Evolutionary conservation across 768 basidiomycete species (phyloP).

Genomic region (Boletus eberwhitei): DNA sequence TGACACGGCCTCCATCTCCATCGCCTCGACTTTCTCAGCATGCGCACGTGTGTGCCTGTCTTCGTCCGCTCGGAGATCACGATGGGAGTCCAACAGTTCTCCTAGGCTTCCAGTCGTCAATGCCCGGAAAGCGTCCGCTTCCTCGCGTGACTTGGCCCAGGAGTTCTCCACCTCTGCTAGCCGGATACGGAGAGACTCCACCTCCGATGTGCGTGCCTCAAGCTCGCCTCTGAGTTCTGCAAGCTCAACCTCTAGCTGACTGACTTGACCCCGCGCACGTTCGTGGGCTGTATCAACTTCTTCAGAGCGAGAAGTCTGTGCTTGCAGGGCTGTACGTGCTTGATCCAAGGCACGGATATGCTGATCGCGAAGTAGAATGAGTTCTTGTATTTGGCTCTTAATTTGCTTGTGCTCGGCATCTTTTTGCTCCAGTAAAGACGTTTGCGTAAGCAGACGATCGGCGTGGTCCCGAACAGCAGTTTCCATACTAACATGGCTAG

Average conservation of each 20-base stretch:
- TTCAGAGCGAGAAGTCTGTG: constrained; percentile 70
- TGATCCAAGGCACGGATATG: constrained; percentile 88
- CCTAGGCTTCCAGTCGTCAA: constrained; percentile 85
- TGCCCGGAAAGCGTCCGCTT: constrained; percentile 86
- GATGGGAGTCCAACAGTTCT: constrained; percentile 83
- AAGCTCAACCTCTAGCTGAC: constrained; percentile 70
- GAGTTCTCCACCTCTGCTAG: constrained; percentile 83
- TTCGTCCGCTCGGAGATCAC: constrained; percentile 80
- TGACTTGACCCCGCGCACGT: constrained; percentile 65
- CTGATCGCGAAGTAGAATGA: constrained; percentile 68
- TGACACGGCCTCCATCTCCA: constrained; percentile 74
- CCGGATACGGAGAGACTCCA: constrained; percentile 61
- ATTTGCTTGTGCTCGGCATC: constrained; percentile 72
- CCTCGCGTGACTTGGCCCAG: constrained; percentile 89
- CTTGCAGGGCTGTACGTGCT: constrained; percentile 69
- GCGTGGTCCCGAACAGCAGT: constrained; percentile 69
- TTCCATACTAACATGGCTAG: constrained; percentile 58
- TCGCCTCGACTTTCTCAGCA: constrained; percentile 74
- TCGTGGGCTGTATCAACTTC: constrained; percentile 77
- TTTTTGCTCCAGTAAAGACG: constrained; percentile 69
- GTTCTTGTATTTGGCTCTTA: constrained; percentile 67
- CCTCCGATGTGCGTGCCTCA: constrained; percentile 70
- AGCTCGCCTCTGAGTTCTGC: constrained; percentile 79
- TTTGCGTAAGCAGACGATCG: constrained; percentile 69
- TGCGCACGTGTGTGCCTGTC: constrained; percentile 73